Conservation (phyloP, 495 filamentous ascomycete species). For the Thermochaetoides thermophila region DNA sequence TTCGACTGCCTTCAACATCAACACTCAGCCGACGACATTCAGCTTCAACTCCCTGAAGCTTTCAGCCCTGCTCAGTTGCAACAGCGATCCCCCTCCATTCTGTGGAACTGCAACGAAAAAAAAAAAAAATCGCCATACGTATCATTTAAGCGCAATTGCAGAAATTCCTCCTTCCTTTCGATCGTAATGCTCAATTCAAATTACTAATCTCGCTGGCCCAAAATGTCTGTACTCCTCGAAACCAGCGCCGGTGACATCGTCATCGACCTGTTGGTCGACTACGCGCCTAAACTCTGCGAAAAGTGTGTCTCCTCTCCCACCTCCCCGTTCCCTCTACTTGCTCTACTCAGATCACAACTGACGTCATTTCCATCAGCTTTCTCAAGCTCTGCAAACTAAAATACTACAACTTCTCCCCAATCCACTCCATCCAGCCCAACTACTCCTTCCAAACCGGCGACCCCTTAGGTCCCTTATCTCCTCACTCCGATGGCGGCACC, state of each 20-base stretch:
- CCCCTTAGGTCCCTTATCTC: constrained; percentile 68
- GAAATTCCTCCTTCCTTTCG: too few species aligned
- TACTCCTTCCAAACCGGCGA: constrained; percentile 95
- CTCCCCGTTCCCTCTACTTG: neutral
- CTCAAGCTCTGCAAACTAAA: constrained; percentile 95
- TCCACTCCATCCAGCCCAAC: constrained; percentile 75
- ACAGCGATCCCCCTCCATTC: too few species aligned
- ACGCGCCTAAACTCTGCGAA: constrained; percentile 77
- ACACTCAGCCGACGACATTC: too few species aligned
- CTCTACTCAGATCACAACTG: constrained; percentile 33
- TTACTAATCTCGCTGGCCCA: too few species aligned
- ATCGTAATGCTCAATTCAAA: too few species aligned
- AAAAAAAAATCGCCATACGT: too few species aligned
- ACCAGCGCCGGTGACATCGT: constrained; percentile 87
- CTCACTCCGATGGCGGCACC: constrained; percentile 74
- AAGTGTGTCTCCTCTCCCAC: constrained; percentile 45
- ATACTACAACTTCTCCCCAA: constrained; percentile 92
- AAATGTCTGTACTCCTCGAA: constrained; percentile 68
- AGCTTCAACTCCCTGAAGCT: too few species aligned
- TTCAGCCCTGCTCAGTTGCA: too few species aligned
- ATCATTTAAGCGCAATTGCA: too few species aligned
- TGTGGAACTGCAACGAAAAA: too few species aligned
- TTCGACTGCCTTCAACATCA: too few species aligned
- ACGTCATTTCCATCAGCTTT: constrained; percentile 43
- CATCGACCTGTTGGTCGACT: constrained; percentile 76